These are phyloP conservation scores for Lignosus rhinocerotis DNA, from an alignment of 1,284 basidiomycete species.

Conservation along the genomic window DNA sequence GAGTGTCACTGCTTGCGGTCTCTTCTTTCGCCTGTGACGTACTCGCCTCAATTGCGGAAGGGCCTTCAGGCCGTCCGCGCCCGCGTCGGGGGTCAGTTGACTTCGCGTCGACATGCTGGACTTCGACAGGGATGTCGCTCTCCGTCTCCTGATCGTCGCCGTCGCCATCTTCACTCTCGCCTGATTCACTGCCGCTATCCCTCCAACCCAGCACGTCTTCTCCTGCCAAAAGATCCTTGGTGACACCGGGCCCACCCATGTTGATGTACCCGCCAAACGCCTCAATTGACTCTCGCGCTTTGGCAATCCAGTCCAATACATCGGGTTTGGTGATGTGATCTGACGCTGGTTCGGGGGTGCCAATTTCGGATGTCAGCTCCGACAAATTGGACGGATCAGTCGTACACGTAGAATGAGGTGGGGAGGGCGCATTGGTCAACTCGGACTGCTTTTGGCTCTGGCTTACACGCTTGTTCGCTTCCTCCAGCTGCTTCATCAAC, in stretches of 20 bases:
- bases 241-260: constrained; percentile 53
- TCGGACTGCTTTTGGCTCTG: constrained; percentile 17
- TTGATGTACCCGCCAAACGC: constrained; percentile 66
- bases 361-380: constrained; percentile 28
- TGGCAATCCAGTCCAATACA: constrained; percentile 72
- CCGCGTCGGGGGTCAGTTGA: constrained; percentile 11
- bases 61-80: constrained; percentile 5
- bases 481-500: constrained; percentile 65
- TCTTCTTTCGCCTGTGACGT: constrained; percentile 13
- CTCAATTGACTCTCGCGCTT: constrained; percentile 64
- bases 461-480: constrained; percentile 30
- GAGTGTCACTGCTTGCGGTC: constrained; percentile 8
- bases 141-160: constrained; percentile 16
- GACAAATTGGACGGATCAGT: constrained; percentile 23
- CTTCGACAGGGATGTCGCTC: constrained; percentile 24
- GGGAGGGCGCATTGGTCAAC: constrained; percentile 20
- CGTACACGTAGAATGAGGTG: constrained; percentile 16
- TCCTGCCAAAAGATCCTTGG: constrained; percentile 46
- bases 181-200: constrained; percentile 23
- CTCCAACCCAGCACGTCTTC: constrained; percentile 32
- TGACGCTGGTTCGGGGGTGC: constrained; percentile 16
- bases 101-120: constrained; percentile 20
- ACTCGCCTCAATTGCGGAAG: neutral
- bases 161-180: constrained; percentile 16
- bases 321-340: constrained; percentile 34